Conservation (phyloP, 192 early-diverging fungal genomes). For the Podila verticillata region DNA sequence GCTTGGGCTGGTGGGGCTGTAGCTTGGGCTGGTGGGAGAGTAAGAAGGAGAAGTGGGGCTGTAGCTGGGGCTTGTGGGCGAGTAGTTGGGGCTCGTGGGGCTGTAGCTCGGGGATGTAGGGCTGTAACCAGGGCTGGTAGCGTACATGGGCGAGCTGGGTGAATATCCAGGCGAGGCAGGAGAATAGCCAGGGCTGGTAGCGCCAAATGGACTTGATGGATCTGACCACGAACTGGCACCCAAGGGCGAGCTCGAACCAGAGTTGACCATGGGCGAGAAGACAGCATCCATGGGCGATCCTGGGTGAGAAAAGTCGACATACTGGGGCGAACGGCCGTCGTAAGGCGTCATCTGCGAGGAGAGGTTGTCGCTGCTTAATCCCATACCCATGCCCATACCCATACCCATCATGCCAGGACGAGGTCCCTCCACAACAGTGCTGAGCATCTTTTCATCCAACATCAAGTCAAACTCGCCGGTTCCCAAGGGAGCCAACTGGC, state of each 20-base stretch:
- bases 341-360: constrained; percentile 87
- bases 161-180: constrained; percentile 62
- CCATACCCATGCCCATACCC: constrained; percentile 62
- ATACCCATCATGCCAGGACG: constrained; percentile 59
- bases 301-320: constrained; percentile 70
- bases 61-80: constrained; percentile 68
- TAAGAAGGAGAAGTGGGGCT: constrained; percentile 70
- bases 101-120: constrained; percentile 62
- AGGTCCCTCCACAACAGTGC: constrained; percentile 68
- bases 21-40: constrained; percentile 77
- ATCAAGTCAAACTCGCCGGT: constrained; percentile 94
- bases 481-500: constrained; percentile 95
- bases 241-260: constrained; percentile 72
- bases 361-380: constrained; percentile 69
- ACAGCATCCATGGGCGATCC: constrained; percentile 78
- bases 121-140: constrained; percentile 52
- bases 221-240: constrained; percentile 48
- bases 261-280: constrained; percentile 87
- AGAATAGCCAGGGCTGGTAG: constrained; percentile 53
- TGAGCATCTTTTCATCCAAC: constrained; percentile 93
- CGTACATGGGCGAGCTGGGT: constrained; percentile 53
- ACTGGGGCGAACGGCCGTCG: constrained; percentile 68
- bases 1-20: constrained; percentile 76
- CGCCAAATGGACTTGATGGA: constrained; percentile 47
- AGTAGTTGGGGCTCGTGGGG: constrained; percentile 87